These are phyloP conservation scores for Fusarium globosum DNA, from an alignment of 2,329 filamentous ascomycete genomes.

Conservation along the genomic window DNA sequence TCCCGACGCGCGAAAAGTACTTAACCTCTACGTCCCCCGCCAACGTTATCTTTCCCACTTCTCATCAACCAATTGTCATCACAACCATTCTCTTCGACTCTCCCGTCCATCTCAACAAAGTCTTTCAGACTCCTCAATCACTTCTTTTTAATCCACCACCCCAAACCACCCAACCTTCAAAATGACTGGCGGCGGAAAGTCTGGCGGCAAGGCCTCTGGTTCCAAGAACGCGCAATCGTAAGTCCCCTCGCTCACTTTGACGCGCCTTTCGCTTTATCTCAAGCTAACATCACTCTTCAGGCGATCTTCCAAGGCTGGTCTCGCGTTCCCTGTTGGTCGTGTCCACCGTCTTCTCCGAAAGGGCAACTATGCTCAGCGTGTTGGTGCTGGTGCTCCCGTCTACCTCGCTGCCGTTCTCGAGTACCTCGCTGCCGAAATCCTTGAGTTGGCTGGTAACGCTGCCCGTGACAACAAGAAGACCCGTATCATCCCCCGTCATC, in stretches of 20 bases:
- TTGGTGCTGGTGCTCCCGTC: slow-evolving; percentile 97
- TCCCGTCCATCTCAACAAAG: slow-evolving; percentile 33
- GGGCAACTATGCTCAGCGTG: slow-evolving; percentile 99
- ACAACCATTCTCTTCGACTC: slow-evolving; percentile 51
- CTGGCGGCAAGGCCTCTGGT: slow-evolving; percentile 99
- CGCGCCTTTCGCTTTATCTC: neutral
- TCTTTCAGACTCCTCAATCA: slow-evolving; percentile 32
- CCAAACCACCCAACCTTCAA: slow-evolving; percentile 65
- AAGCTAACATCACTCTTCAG: slow-evolving; percentile 59
- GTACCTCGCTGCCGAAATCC: slow-evolving; percentile 98
- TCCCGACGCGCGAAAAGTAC: slow-evolving; percentile 63
- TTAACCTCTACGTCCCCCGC: slow-evolving; percentile 64
- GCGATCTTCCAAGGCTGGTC: slow-evolving; percentile 98
- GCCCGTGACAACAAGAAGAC: slow-evolving; percentile 99
- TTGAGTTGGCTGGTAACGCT: slow-evolving; percentile 98
- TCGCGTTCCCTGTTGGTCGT: slow-evolving; percentile 99
- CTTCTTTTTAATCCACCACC: slow-evolving; percentile 25
- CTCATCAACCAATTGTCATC: slow-evolving; percentile 52
- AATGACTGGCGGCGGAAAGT: slow-evolving; percentile 99
- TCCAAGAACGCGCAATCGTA: slow-evolving; percentile 99
- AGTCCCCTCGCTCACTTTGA: slow-evolving; percentile 53
- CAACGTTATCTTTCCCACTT: slow-evolving; percentile 51
- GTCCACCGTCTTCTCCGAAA: slow-evolving; percentile 98
- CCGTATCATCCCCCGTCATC: slow-evolving; percentile 98
- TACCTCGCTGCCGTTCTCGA: slow-evolving; percentile 98